Evolutionary conservation across 169 alveolate genomes (phyloP).

Genomic region (Prorocentrum cordatum): DNA sequence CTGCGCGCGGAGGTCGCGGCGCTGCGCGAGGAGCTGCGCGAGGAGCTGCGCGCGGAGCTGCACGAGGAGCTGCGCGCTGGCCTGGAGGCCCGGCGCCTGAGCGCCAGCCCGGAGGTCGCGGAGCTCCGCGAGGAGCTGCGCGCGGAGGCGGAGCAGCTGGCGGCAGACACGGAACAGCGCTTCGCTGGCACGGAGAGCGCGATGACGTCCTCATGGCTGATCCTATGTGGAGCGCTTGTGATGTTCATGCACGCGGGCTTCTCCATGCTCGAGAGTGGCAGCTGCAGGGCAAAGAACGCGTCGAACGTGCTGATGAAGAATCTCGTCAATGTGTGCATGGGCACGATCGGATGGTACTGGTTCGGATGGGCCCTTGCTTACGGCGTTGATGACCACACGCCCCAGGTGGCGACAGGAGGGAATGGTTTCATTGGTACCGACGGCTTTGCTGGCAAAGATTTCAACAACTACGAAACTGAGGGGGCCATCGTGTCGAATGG

Average conservation of each 20-base stretch:
- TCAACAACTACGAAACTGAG: background rate
- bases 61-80: too few species aligned
- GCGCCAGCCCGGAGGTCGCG: too few species aligned
- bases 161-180: too few species aligned
- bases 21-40: too few species aligned
- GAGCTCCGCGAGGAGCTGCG: too few species aligned
- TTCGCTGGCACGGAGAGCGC: too few species aligned
- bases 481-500: background rate
- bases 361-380: background rate
- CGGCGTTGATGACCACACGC: background rate
- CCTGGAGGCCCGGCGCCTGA: too few species aligned
- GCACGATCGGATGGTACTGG: constrained; percentile 43
- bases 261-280: constrained; percentile 26
- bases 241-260: constrained; percentile 69
- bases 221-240: constrained; percentile 32
- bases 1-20: too few species aligned
- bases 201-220: background rate
- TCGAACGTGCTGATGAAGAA: constrained; percentile 24
- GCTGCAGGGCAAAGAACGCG: constrained; percentile 1
- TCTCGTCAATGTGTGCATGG: constrained; percentile 18
- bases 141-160: too few species aligned
- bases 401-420: too few species aligned
- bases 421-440: constrained; percentile 6
- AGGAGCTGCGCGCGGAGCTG: too few species aligned
- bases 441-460: constrained; percentile 1